These are phyloP conservation scores for Cucumis hystrix DNA, from an alignment of 306 rosid genomes.

Conservation along the genomic window DNA sequence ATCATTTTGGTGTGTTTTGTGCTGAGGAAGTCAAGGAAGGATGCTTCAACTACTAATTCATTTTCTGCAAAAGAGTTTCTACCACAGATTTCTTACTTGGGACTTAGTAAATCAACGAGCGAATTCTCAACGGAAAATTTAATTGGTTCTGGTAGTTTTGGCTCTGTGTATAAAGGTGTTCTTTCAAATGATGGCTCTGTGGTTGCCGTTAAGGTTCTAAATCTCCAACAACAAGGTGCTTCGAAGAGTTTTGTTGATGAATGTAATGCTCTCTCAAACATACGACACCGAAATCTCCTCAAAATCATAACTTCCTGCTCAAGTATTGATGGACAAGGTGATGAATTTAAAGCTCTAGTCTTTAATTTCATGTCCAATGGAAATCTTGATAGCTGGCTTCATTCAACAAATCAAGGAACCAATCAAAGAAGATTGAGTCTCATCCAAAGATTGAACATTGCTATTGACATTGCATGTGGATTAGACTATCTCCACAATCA, in stretches of 20 bases:
- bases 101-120: constrained; percentile 7
- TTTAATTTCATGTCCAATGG: constrained; percentile 26
- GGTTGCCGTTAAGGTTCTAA: constrained; percentile 26
- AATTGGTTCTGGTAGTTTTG: constrained; percentile 29
- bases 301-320: constrained; percentile 26
- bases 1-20: background rate
- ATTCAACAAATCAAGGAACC: background rate
- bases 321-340: constrained; percentile 14
- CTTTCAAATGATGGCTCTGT: constrained; percentile 4
- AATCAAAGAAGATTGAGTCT: constrained; percentile 8
- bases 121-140: constrained; percentile 11
- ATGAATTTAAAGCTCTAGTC: constrained; percentile 29
- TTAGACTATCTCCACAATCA: constrained; percentile 19
- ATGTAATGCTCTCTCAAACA: constrained; percentile 20
- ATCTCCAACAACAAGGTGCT: constrained; percentile 28
- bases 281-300: constrained; percentile 28
- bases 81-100: constrained; percentile 5
- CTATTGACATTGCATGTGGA: constrained; percentile 25
- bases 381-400: constrained; percentile 18
- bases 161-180: constrained; percentile 21
- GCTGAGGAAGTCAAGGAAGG: constrained; percentile 8
- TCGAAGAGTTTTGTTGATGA: constrained; percentile 23
- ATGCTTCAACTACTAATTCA: background rate
- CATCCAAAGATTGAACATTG: constrained; percentile 15
- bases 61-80: background rate